Conservation (phyloP, 129 eudicot genomes). For the Artemisia tridentata region DNA sequence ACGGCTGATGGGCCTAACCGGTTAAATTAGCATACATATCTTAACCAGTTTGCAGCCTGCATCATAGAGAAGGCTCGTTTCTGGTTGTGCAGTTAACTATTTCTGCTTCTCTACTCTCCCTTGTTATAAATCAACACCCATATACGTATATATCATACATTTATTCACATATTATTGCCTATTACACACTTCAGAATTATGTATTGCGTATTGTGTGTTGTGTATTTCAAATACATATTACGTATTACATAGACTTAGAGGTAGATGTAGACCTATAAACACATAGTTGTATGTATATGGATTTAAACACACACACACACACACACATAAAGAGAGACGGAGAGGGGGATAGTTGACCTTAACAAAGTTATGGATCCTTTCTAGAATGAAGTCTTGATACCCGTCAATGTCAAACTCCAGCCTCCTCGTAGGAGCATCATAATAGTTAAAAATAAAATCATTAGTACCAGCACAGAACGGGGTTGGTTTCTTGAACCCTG, state of each 20-base stretch:
- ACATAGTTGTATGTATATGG: background rate
- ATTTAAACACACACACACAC: background rate
- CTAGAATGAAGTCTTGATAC: conserved; percentile 60
- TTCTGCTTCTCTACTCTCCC: background rate
- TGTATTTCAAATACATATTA: background rate
- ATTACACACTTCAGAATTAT: background rate
- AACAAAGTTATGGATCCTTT: conserved; percentile 40
- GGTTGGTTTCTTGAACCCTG: no score
- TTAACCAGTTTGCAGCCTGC: background rate
- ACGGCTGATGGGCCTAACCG: background rate
- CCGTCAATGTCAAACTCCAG: conserved; percentile 31
- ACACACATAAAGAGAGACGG: background rate
- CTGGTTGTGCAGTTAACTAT: background rate
- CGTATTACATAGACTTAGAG: background rate
- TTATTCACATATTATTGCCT: background rate
- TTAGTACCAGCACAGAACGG: conserved; percentile 79
- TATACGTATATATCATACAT: background rate
- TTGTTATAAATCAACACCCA: background rate
- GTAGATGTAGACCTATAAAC: no score
- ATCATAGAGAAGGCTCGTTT: background rate
- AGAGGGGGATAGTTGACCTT: conserved; percentile 32
- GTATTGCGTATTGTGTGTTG: background rate
- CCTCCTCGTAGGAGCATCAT: conserved; percentile 53
- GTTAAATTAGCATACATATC: background rate
- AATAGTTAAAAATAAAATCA: conserved; percentile 63